Evolutionary conservation across 257 asterid genomes (phyloP).

Genomic region (Vinca minor): DNA sequence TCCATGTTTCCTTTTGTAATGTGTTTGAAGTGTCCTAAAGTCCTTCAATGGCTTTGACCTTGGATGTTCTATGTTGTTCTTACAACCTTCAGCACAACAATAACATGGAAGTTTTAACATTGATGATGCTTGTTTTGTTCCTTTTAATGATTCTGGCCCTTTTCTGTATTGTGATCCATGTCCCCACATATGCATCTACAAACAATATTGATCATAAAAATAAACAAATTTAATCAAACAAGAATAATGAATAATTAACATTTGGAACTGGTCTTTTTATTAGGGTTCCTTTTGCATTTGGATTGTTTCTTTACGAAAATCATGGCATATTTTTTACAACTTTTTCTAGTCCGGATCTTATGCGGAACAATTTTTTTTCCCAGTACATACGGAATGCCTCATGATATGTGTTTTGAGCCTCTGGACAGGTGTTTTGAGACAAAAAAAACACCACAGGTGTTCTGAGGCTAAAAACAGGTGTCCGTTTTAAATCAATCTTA

Average conservation of each 20-base stretch:
- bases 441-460: too few species aligned
- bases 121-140: constrained; percentile 59
- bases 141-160: constrained; percentile 84
- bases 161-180: constrained; percentile 81
- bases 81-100: constrained; percentile 88
- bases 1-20: constrained; percentile 84
- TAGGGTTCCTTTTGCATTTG: too few species aligned
- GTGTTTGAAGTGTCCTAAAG: constrained; percentile 81
- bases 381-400: too few species aligned
- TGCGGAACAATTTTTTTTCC: too few species aligned
- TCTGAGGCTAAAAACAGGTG: too few species aligned
- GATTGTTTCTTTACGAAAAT: too few species aligned
- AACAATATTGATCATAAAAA: neutral
- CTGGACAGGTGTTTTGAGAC: too few species aligned
- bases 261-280: too few species aligned
- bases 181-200: constrained; percentile 94
- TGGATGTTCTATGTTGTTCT: constrained; percentile 76
- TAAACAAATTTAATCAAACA: neutral
- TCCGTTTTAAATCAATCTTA: too few species aligned
- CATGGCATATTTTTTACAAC: too few species aligned
- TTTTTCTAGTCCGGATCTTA: too few species aligned
- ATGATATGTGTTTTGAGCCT: too few species aligned
- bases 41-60: constrained; percentile 79
- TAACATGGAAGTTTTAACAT: constrained; percentile 67
- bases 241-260: neutral